Evolutionary conservation across 2,329 filamentous ascomycete genomes (phyloP), one percentile per base, ranked within the genome.

Genomic region (Fusarium pseudonygamai): DNA sequence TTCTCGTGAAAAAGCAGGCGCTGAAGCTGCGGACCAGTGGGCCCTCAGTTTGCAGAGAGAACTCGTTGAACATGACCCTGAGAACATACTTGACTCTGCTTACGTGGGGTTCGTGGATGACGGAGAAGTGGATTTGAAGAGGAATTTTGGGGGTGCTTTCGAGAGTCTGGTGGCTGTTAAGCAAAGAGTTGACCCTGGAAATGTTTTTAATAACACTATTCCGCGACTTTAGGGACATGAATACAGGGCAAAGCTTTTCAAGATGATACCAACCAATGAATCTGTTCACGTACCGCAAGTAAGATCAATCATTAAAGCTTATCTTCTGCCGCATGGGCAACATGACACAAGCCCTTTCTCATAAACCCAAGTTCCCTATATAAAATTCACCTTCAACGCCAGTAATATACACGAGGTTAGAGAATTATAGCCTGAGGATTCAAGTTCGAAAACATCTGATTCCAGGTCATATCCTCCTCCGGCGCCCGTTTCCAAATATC

Each of bases 381-480:
- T 5, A 5, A 18, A 36, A 6, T 22, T 30, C 28, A 0, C 4
- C 24, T 20, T 16, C n/a, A 18, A 40, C 43, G 7, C 28, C 36
- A 24, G 22, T 34, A 9, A 24, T 55, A 22, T 34, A n/a, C 34
- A 26, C 4, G 8, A 4, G 8, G 2, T 61, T 57, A 78, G 3
- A 80, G 43, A 30, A 80, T 68, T 45, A 80, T 68, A 10, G 73
- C 78, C 15, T 79, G 73, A 0, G 69, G 53, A 20, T 78, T 78
- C 10, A 79, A 28, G 9, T 73, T 55, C 2, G 39, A 10, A 73
- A 78, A 79, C 69, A 79, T 74, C 6, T 78, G 71, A 3, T 45
- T 60, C 78, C 78, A 79, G 0, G 75, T 72, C 46, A 75, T 46
- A 5, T 68, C 62, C 18, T 67, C 60, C 0, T 58, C 42, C 0